Percentiles rank a stretch among this genome's conserved stretches.
These are phyloP conservation scores for Pseudogymnoascus sp. DNA, from an alignment of 2,329 filamentous ascomycete genomes.

Conservation along the genomic window DNA sequence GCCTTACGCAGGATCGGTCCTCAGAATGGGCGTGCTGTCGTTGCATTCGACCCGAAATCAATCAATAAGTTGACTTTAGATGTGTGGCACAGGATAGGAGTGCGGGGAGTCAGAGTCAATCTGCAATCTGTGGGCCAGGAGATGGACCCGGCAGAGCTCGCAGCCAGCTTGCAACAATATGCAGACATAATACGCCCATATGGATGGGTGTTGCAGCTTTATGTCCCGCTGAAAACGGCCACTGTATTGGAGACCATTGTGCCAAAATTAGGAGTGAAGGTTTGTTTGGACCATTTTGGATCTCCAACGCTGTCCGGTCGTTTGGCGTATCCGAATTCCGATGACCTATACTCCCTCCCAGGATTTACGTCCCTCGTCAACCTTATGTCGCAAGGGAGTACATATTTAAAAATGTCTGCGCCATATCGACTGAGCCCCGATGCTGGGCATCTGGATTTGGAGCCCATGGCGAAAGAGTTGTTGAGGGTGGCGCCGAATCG, in stretches of 20 bases:
- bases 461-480: conserved; percentile 43
- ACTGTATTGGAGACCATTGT: conserved; percentile 42
- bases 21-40: conserved; percentile 45
- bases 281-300: conserved; percentile 56
- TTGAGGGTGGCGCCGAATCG: conserved; percentile 36
- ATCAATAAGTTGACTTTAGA: conserved; percentile 35
- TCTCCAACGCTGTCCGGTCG: conserved; percentile 34
- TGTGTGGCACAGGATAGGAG: conserved; percentile 50
- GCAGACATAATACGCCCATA: conserved; percentile 43
- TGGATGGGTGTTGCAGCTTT: conserved; percentile 53
- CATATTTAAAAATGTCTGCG: conserved; percentile 36
- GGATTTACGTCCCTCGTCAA: conserved; percentile 44
- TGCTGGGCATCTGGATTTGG: conserved; percentile 36
- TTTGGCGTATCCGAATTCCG: conserved; percentile 14
- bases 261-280: conserved; percentile 40
- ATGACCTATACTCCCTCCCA: conserved; percentile 37
- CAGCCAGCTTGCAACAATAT: conserved; percentile 37
- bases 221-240: conserved; percentile 46
- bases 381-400: conserved; percentile 40
- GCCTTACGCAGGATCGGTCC: conserved; percentile 44
- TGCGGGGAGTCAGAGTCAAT: conserved; percentile 53
- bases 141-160: conserved; percentile 36
- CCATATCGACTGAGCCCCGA: conserved; percentile 48
- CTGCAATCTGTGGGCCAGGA: conserved; percentile 42
- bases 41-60: conserved; percentile 45